Evolutionary conservation across 805 yeast genomes (phyloP).

Genomic region (Wickerhamomyces queroliae): DNA sequence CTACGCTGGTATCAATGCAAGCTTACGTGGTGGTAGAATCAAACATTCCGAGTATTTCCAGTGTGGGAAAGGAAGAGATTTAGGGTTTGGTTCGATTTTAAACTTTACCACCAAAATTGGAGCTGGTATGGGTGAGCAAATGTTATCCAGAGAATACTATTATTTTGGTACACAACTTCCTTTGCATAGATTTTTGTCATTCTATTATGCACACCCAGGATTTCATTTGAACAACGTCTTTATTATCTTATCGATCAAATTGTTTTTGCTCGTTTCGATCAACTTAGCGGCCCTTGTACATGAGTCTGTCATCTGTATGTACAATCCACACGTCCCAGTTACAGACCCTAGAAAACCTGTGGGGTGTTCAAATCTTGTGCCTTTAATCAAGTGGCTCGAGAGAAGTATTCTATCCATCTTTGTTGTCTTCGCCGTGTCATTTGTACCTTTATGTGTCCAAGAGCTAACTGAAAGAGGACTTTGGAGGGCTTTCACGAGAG

Average conservation of each 20-base stretch:
- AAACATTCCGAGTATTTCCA: constrained; percentile 80
- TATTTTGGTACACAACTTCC: constrained; percentile 75
- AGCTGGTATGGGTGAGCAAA: constrained; percentile 89
- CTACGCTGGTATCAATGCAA: constrained; percentile 80
- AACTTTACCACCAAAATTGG: constrained; percentile 83
- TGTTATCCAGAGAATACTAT: constrained; percentile 76
- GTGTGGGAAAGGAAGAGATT: constrained; percentile 84
- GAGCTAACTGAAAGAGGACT: constrained; percentile 73
- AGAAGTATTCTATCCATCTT: constrained; percentile 70
- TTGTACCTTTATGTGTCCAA: constrained; percentile 71
- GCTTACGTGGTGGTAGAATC: constrained; percentile 75
- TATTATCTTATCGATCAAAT: constrained; percentile 61
- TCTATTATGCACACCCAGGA: constrained; percentile 84
- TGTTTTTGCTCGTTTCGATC: constrained; percentile 51
- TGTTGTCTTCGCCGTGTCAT: constrained; percentile 67
- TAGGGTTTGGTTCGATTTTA: constrained; percentile 78
- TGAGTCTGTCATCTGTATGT: constrained; percentile 56
- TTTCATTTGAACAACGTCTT: constrained; percentile 77
- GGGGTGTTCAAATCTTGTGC: constrained; percentile 69
- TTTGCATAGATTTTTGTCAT: constrained; percentile 70
- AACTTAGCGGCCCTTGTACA: constrained; percentile 61
- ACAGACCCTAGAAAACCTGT: constrained; percentile 57
- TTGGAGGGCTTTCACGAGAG: constrained; percentile 59
- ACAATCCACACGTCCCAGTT: constrained; percentile 50
- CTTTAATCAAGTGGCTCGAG: constrained; percentile 70